Conservation (phyloP, 2,329 filamentous ascomycete species). For the Tolypocladium inflatum region DNA sequence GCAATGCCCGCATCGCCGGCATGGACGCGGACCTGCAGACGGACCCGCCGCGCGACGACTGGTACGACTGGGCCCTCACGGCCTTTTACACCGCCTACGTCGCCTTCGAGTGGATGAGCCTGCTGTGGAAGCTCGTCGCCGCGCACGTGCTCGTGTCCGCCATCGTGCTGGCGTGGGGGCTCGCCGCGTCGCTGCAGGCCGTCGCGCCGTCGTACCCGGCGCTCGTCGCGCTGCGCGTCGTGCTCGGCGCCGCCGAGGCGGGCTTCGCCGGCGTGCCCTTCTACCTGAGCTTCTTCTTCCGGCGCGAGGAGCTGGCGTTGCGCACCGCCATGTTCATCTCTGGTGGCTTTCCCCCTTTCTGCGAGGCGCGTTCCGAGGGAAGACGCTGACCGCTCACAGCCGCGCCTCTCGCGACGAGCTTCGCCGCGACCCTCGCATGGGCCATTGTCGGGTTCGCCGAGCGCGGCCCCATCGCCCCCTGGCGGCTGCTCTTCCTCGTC, state of each 20-base stretch:
- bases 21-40: constrained; percentile 53
- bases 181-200: constrained; percentile 65
- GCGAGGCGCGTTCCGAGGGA: not conserved
- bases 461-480: constrained; percentile 61
- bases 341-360: constrained; percentile 24
- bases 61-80: constrained; percentile 52
- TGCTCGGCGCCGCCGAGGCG: constrained; percentile 55
- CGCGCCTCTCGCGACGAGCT: constrained; percentile 66
- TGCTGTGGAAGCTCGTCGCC: constrained; percentile 51
- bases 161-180: constrained; percentile 70
- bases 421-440: constrained; percentile 74
- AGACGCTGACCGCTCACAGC: constrained; percentile 32
- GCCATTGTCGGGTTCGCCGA: constrained; percentile 61
- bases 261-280: constrained; percentile 56
- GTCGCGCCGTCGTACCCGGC: constrained; percentile 53
- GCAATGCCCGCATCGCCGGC: constrained; percentile 54
- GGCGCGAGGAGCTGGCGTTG: constrained; percentile 66
- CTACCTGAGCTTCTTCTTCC: constrained; percentile 57
- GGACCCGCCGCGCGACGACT: constrained; percentile 29
- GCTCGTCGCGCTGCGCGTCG: constrained; percentile 43
- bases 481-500: constrained; percentile 76
- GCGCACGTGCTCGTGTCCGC: constrained; percentile 49
- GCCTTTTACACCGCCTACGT: constrained; percentile 57
- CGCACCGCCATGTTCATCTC: constrained; percentile 81
- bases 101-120: constrained; percentile 54